phyloP scores from a whole-genome alignment of 176 grass and related monocot species.

The Zea luxurians region DNA sequence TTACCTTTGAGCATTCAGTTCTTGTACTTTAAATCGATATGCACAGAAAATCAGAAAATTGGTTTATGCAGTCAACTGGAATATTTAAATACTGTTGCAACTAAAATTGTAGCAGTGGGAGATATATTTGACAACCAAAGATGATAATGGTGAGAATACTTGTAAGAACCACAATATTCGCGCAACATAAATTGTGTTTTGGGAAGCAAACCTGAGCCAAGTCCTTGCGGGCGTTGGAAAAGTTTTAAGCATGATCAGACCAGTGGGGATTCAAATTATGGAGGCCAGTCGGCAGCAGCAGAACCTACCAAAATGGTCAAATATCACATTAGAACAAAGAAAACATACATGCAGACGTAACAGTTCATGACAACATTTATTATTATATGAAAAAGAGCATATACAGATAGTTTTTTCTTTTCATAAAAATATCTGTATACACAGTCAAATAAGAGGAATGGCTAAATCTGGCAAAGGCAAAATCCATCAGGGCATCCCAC shows the following conservation, averaged over 20 bases:
- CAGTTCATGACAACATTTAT: not conserved
- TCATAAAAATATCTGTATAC: not conserved
- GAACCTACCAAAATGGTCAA: slow-evolving; percentile 43
- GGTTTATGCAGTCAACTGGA: no score
- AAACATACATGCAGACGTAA: not conserved
- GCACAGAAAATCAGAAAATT: no score
- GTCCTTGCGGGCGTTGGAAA: no score
- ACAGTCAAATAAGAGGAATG: not conserved
- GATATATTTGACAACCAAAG: no score
- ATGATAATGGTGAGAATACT: no score
- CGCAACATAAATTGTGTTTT: no score
- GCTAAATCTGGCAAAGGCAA: not conserved
- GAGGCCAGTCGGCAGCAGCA: slow-evolving; percentile 59
- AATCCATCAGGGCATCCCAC: not conserved
- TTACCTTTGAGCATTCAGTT: no score
- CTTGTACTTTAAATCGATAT: no score
- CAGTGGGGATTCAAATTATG: slow-evolving; percentile 43
- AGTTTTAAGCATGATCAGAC: slow-evolving; percentile 33
- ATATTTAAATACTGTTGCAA: no score
- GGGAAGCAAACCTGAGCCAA: no score
- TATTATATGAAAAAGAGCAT: not conserved
- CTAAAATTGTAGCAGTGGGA: no score
- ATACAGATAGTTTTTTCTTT: not conserved
- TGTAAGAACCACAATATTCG: no score
- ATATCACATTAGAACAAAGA: slow-evolving; percentile 7